phyloP scores from a whole-genome alignment of 2,329 filamentous ascomycete species.

The Exophiala bonariae region DNA sequence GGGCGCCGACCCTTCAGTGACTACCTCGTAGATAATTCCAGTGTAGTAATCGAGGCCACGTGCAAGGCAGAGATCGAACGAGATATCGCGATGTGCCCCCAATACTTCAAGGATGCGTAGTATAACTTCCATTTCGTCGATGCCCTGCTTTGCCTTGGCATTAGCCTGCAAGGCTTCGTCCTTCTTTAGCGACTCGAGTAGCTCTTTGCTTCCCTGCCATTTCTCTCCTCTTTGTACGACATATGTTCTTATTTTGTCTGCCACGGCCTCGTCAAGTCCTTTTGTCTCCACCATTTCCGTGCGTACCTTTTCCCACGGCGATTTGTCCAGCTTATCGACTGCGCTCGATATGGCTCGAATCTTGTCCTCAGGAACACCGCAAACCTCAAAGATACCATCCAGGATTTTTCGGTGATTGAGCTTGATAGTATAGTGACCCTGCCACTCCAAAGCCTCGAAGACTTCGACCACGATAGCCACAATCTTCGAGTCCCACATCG shows the following conservation, averaged over 20 bases:
- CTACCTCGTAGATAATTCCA: constrained; percentile 84
- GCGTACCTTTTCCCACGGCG: constrained; percentile 84
- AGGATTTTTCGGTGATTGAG: constrained; percentile 94
- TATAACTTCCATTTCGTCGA: constrained; percentile 77
- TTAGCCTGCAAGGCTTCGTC: constrained; percentile 71
- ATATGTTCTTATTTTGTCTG: constrained; percentile 84
- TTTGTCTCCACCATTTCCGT: constrained; percentile 94
- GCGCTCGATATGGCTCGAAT: constrained; percentile 87
- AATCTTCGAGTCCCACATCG: constrained; percentile 91
- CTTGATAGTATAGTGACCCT: constrained; percentile 79
- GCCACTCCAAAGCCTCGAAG: constrained; percentile 76
- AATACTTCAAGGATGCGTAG: constrained; percentile 82
- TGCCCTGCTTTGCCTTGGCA: constrained; percentile 72
- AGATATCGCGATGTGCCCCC: constrained; percentile 69
- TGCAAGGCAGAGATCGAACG: constrained; percentile 86
- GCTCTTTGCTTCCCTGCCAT: constrained; percentile 68
- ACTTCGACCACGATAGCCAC: constrained; percentile 81
- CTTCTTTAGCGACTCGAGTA: constrained; percentile 68
- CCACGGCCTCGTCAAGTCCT: constrained; percentile 71
- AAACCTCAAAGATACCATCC: constrained; percentile 88
- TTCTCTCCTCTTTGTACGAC: constrained; percentile 54
- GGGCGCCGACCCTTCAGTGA: constrained; percentile 76
- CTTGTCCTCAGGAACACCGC: constrained; percentile 83
- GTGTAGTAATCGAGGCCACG: constrained; percentile 94
- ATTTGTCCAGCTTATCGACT: constrained; percentile 94